These are phyloP conservation scores for Flaveria ramosissima DNA, from an alignment of 129 eudicot species.

Conservation along the genomic window DNA sequence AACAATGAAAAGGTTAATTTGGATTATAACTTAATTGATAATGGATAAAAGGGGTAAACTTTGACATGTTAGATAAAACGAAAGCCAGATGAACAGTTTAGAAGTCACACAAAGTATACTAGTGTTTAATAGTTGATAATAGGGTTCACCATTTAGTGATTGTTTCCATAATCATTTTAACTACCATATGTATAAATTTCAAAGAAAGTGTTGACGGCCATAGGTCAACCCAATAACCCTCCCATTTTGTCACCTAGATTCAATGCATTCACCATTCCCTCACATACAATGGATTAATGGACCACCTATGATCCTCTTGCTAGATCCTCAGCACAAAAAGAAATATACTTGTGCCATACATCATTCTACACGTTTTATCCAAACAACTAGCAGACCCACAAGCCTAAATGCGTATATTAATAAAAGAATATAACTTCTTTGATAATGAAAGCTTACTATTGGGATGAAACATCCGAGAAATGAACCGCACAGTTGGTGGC, in stretches of 20 bases:
- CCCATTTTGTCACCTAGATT: neutral
- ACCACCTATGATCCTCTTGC: neutral
- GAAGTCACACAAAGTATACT: neutral
- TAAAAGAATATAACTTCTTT: neutral
- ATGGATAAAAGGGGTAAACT: neutral
- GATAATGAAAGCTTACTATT: constrained; percentile 48
- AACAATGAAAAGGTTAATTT: too few relatives aligned
- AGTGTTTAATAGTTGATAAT: neutral
- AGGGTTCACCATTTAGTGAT: neutral
- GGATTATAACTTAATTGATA: neutral
- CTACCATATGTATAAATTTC: neutral
- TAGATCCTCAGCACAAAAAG: neutral
- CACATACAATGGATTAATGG: neutral
- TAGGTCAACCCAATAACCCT: neutral
- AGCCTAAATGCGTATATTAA: neutral
- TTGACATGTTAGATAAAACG: neutral
- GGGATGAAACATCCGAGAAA: constrained; percentile 74
- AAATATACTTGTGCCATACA: neutral
- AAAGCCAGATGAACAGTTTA: neutral
- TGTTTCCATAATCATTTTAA: neutral
- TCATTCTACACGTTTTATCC: neutral
- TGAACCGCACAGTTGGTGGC: constrained; percentile 67
- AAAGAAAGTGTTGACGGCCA: neutral
- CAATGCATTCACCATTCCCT: neutral
- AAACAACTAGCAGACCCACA: neutral